A percentile compares a stretch with the other conserved stretches of the same genome.
These are phyloP conservation scores for Pseudogymnoascus sp. DNA, from an alignment of 2,329 filamentous ascomycete genomes.

Conservation along the genomic window DNA sequence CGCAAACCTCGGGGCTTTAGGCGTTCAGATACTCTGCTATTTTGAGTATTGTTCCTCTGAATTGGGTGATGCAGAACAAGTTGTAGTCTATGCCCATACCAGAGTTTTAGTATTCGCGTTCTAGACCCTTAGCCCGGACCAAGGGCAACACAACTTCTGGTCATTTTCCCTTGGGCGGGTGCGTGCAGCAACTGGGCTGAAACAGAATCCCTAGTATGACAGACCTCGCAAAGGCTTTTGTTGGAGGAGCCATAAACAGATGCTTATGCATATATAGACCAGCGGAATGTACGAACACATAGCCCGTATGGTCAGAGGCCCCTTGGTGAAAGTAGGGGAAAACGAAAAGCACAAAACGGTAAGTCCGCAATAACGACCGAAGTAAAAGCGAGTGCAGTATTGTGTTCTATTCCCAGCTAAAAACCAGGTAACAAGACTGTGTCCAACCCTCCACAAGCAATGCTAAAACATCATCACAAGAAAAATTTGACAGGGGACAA, in stretches of 20 bases:
- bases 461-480: background rate
- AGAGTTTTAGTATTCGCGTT: slow-evolving; percentile 2
- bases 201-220: slow-evolving; percentile 3
- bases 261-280: background rate
- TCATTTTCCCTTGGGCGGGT: slow-evolving; percentile 5
- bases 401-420: background rate
- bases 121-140: background rate
- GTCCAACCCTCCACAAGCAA: background rate
- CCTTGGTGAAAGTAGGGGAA: background rate
- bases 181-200: slow-evolving; percentile 6
- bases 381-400: background rate
- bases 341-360: background rate
- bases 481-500: background rate
- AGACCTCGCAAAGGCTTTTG: background rate
- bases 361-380: slow-evolving; percentile 4
- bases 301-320: background rate
- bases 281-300: background rate
- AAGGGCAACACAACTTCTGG: slow-evolving; percentile 1
- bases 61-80: slow-evolving; percentile 7
- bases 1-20: background rate
- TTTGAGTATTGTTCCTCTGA: background rate
- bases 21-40: slow-evolving; percentile 2
- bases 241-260: slow-evolving; percentile 1
- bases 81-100: background rate
- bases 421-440: background rate